Conservation (phyloP, 192 early-diverging fungal species). For the Entomortierella lignicola region DNA sequence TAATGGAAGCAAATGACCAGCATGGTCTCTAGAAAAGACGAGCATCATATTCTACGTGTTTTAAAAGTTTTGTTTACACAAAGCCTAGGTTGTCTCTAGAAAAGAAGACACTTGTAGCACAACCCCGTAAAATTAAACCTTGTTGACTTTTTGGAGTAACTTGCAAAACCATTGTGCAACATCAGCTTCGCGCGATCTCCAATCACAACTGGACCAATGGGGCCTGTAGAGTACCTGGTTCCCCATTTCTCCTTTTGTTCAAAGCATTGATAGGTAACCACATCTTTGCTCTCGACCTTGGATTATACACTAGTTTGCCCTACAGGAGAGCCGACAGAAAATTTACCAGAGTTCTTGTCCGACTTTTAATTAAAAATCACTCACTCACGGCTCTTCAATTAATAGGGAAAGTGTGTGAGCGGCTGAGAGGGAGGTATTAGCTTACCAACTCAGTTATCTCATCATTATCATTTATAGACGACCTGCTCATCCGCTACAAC, state of each 20-base stretch:
- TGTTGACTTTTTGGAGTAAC: no score
- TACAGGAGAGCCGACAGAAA: background rate
- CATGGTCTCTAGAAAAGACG: no score
- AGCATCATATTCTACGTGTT: no score
- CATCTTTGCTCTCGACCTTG: background rate
- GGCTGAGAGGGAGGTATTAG: no score
- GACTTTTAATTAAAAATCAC: background rate
- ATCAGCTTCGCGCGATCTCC: background rate
- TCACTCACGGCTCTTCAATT: no score
- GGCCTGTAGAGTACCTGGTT: background rate
- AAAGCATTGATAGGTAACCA: background rate
- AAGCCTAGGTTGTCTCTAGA: no score
- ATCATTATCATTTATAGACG: background rate
- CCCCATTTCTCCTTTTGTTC: background rate
- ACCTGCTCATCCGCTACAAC: background rate
- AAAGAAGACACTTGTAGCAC: no score
- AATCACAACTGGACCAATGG: background rate
- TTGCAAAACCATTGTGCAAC: no score
- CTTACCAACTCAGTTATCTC: background rate
- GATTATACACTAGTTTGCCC: background rate
- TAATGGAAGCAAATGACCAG: no score
- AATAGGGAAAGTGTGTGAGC: no score
- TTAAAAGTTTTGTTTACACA: no score
- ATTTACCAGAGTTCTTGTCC: background rate
- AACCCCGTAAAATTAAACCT: no score